phyloP scores from a whole-genome alignment of 139 green algal genomes.

The Astrephomene gubernaculifera region DNA sequence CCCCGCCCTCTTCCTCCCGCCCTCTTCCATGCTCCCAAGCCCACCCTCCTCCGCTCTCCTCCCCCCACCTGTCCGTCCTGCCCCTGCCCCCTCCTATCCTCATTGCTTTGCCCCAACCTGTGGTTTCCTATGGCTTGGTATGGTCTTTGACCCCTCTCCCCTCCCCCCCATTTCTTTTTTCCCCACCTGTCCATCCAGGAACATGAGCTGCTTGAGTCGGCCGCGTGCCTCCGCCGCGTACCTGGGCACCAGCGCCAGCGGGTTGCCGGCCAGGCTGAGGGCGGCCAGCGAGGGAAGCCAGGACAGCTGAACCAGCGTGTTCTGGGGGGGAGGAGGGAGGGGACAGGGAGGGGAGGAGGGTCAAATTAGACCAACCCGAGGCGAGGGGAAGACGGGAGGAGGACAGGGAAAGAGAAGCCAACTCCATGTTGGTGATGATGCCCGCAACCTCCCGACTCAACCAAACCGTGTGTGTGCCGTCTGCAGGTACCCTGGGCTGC shows the following conservation, averaged over 20 bases:
- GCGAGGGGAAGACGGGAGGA: not conserved
- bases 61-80: no score
- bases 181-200: slow-evolving; percentile 39
- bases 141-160: no score
- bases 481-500: no score
- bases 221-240: slow-evolving; percentile 3
- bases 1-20: no score
- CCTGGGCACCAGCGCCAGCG: slow-evolving; percentile 4
- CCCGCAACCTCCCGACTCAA: no score
- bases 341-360: not conserved
- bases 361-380: no score
- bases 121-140: no score
- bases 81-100: not conserved
- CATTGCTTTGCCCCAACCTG: no score
- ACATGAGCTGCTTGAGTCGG: slow-evolving; percentile 23
- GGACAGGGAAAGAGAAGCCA: no score
- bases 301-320: not conserved
- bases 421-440: no score
- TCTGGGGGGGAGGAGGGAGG: not conserved
- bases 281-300: slow-evolving; percentile 12
- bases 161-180: not conserved
- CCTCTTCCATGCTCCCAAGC: no score
- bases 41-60: not conserved
- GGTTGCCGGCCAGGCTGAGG: slow-evolving; percentile 20
- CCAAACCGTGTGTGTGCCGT: no score